A percentile compares a stretch with the other conserved stretches of the same genome.
Evolutionary conservation across 176 grass and related monocot species (phyloP).

Genomic region (Eremochloa ophiuroides): DNA sequence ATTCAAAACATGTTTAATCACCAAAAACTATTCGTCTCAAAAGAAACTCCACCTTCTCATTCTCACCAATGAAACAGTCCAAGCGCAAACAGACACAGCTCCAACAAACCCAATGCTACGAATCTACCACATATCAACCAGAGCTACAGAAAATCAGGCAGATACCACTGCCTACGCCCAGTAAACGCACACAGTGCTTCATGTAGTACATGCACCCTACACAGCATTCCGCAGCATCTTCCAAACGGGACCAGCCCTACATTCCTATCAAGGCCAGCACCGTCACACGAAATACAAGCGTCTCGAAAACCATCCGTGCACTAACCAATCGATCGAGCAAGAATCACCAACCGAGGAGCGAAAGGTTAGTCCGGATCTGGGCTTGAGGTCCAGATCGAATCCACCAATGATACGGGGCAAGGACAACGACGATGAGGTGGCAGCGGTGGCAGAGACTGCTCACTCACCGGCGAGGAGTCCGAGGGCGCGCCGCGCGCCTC

Average conservation of each 20-base stretch:
- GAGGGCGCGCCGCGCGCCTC: not conserved
- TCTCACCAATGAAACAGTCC: not conserved
- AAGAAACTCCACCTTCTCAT: not conserved
- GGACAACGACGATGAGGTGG: not conserved
- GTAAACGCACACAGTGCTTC: not conserved
- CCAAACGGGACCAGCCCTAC: not conserved
- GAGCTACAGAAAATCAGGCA: not conserved
- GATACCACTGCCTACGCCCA: not conserved
- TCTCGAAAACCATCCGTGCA: not conserved
- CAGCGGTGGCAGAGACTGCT: not conserved
- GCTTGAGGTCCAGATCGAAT: not conserved
- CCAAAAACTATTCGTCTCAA: not conserved
- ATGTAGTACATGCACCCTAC: not conserved
- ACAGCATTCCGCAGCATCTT: not conserved
- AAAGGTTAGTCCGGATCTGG: conserved; percentile 18
- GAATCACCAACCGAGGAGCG: not conserved
- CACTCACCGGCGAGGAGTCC: not conserved
- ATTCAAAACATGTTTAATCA: not conserved
- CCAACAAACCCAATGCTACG: not conserved
- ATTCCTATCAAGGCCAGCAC: not conserved
- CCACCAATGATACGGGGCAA: not conserved
- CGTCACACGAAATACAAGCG: not conserved
- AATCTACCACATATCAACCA: not conserved
- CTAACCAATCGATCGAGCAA: not conserved
- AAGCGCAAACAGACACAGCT: not conserved